Conservation (phyloP, 2,329 filamentous ascomycete species). For the Aureobasidium mangrovei region DNA sequence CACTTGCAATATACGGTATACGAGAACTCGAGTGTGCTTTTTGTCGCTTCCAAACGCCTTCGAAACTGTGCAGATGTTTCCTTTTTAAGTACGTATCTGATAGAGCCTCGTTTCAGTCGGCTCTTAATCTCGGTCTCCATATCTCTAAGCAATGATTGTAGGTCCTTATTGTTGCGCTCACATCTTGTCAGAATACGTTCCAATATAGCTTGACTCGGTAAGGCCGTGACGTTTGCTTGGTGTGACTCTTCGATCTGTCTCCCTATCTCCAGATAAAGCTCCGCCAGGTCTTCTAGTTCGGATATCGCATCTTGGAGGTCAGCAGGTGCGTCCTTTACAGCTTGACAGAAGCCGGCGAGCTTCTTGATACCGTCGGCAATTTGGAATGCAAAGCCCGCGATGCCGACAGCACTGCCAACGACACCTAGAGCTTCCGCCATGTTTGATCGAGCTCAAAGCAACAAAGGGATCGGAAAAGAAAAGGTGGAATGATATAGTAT, state of each 20-base stretch:
- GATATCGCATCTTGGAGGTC: background rate
- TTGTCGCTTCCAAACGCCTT: background rate
- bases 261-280: background rate
- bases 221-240: no score
- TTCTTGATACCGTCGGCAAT: constrained; percentile 15
- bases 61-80: background rate
- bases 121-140: background rate
- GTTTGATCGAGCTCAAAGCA: no score
- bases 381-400: constrained; percentile 15
- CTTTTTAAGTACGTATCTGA: background rate
- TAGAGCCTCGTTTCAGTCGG: background rate
- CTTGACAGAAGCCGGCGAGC: constrained; percentile 13
- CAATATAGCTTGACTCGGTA: background rate
- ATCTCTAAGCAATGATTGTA: background rate
- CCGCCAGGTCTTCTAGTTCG: background rate
- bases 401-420: constrained; percentile 14
- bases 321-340: constrained; percentile 9
- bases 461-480: no score
- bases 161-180: background rate
- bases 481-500: no score
- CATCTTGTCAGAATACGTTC: background rate
- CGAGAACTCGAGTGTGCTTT: background rate
- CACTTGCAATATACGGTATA: background rate
- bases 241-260: background rate
- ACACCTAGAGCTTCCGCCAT: constrained; percentile 16